Conservation (phyloP, 2,329 filamentous ascomycete species). For the Lecanoromycetidae sp. region DNA sequence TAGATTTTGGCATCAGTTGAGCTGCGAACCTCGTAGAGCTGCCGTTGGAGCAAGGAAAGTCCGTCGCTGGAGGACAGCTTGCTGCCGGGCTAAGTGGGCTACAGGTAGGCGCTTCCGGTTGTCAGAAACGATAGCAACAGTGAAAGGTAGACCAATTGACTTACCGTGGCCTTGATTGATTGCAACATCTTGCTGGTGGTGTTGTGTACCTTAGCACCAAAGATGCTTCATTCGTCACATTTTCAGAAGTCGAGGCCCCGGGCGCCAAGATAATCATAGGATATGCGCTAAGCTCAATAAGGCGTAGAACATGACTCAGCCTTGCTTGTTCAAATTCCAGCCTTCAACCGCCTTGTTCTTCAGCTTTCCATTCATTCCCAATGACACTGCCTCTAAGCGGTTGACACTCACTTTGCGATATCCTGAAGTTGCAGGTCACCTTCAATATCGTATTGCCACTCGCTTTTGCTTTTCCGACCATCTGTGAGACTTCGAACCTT, state of each 20-base stretch:
- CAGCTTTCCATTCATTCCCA: neutral
- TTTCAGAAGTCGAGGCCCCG: neutral
- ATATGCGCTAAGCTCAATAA: no score
- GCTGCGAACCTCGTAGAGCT: conserved; percentile 47
- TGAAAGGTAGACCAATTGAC: conserved; percentile 19
- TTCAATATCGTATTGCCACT: conserved; percentile 8
- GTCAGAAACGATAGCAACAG: conserved; percentile 21
- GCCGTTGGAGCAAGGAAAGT: conserved; percentile 51
- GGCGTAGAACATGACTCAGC: no score
- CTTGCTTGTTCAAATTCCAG: no score
- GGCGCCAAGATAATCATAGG: no score
- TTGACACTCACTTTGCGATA: conserved; percentile 11
- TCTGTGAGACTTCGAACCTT: conserved; percentile 26
- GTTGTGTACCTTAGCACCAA: neutral
- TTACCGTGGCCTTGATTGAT: conserved; percentile 50
- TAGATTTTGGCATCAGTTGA: conserved; percentile 3
- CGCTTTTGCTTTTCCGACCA: conserved; percentile 29
- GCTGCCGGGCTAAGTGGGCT: conserved; percentile 48
- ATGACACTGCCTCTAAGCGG: conserved; percentile 7
- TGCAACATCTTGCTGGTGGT: conserved; percentile 45
- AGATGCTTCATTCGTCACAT: neutral
- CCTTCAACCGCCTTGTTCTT: conserved; percentile 4
- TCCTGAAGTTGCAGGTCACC: conserved; percentile 25
- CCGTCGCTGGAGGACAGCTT: conserved; percentile 45
- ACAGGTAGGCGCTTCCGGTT: conserved; percentile 45